Conservation (phyloP, 192 early-diverging fungal species). For the Paraglomus occultum region DNA sequence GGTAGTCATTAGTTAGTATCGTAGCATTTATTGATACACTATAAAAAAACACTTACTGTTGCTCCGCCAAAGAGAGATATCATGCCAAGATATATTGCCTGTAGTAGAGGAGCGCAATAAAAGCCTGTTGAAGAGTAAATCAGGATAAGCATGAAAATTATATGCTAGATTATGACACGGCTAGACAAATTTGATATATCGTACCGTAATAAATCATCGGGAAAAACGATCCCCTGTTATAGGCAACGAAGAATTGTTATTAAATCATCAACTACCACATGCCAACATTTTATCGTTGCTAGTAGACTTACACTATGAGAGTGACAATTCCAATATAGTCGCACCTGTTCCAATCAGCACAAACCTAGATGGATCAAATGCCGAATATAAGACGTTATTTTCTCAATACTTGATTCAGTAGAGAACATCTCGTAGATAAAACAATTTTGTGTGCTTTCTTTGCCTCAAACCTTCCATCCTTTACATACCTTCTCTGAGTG, state of each 20-base stretch:
- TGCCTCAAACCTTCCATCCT: too few species aligned
- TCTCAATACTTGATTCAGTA: too few species aligned
- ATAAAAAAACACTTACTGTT: slow-evolving; percentile 44
- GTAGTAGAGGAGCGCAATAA: slow-evolving; percentile 42
- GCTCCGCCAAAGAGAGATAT: slow-evolving; percentile 63
- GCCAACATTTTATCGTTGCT: too few species aligned
- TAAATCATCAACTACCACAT: neutral
- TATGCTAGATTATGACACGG: neutral
- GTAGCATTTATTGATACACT: neutral
- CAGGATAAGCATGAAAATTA: neutral
- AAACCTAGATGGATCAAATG: slow-evolving; percentile 41
- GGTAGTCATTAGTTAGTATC: neutral
- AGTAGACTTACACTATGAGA: slow-evolving; percentile 61
- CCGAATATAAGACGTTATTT: neutral
- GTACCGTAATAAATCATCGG: slow-evolving; percentile 51
- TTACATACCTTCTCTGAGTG: slow-evolving; percentile 68
- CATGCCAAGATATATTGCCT: slow-evolving; percentile 56
- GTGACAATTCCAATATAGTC: slow-evolving; percentile 91
- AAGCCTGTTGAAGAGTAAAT: slow-evolving; percentile 33
- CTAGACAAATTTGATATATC: neutral
- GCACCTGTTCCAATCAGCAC: slow-evolving; percentile 78
- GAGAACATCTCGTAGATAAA: too few species aligned
- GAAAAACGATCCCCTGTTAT: slow-evolving; percentile 46
- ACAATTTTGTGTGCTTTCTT: too few species aligned
- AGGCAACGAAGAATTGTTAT: slow-evolving; percentile 13